Conservation (phyloP, 352 stramenopile species). For the Globisporangium viniferum region DNA sequence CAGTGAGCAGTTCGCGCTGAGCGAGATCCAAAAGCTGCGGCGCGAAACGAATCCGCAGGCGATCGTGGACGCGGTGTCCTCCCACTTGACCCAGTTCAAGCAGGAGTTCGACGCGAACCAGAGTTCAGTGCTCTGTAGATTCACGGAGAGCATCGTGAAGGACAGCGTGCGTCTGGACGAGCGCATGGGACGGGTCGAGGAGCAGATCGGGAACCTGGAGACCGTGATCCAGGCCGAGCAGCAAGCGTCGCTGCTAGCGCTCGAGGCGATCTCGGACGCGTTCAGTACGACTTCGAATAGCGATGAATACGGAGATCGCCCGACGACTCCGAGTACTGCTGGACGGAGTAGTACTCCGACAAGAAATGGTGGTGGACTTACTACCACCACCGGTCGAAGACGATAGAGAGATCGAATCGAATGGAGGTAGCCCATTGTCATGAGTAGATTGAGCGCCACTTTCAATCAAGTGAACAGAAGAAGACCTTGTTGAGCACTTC, state of each 20-base stretch:
- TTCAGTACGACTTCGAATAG: conserved; percentile 8
- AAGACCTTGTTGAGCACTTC: neutral
- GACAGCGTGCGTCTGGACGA: conserved; percentile 51
- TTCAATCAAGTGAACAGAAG: neutral
- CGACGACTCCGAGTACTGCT: neutral
- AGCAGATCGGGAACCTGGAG: conserved; percentile 49
- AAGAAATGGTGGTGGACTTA: neutral
- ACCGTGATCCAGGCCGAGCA: conserved; percentile 65
- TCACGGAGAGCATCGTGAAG: conserved; percentile 49
- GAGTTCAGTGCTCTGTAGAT: conserved; percentile 35
- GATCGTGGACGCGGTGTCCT: conserved; percentile 54
- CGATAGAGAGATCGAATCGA: neutral
- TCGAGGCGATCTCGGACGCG: conserved; percentile 70
- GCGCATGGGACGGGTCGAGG: conserved; percentile 48
- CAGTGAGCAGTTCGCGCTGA: conserved; percentile 28
- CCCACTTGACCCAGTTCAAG: conserved; percentile 61
- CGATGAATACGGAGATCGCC: neutral
- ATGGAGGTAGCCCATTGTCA: neutral
- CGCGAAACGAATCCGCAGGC: conserved; percentile 29
- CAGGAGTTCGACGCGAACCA: conserved; percentile 57
- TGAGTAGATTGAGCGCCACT: neutral
- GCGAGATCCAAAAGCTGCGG: conserved; percentile 33
- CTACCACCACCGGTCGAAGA: neutral
- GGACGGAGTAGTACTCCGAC: neutral
- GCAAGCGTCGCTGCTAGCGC: conserved; percentile 58